Evolutionary conservation across 2,329 filamentous ascomycete genomes (phyloP), one percentile per base, ranked within the genome.

Genomic region (Sporothrix pseudoabietina): DNA sequence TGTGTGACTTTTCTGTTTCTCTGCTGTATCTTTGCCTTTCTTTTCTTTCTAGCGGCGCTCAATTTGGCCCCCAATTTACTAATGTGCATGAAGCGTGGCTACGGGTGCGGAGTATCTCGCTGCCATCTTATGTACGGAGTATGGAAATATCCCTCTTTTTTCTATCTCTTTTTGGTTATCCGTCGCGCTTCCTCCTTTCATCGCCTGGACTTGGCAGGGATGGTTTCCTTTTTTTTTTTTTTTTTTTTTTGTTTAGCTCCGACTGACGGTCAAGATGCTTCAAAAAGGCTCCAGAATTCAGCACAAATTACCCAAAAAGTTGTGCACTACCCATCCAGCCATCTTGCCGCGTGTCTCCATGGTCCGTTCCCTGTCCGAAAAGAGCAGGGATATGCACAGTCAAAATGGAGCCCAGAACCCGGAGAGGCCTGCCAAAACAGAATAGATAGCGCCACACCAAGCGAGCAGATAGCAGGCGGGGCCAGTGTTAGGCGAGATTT

Each of bases 371-470:
- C 61, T 35, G 22, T 52, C 63, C 63, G 41, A 30, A 68, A 68
- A 30, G 41, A 19, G 63, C 63, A 68, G 41, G 44, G 63, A 52
- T 68, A 4, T 1, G 14, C 26, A 68, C 61, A 32, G 63, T 49
- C 63, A 68, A 41, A 3, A 26, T n/a, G 19, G 35, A 22, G 35
- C 30, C 32, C 22, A 63, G 57, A 63, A 26, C 9, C 22, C 6
- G n/a, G 10, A 55, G 26, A 55, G 32, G 22, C 61, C 61, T 30
- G 57, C 57, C 57, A 63, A 63, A 63, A 41, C 57, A 63, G 19
- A 35, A 35, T 8, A 59, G 30, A 39, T 14, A 59, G 55, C 30
- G 55, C 55, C 30, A 59, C 55, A 35, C 8, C 16, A 61, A n/a
- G 57, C 30, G 57, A 61, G 57, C 35, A 61, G 16, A 16, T 16